Evolutionary conservation across 2,329 filamentous ascomycete species (phyloP).

Genomic region (Xylariaceae sp.): DNA sequence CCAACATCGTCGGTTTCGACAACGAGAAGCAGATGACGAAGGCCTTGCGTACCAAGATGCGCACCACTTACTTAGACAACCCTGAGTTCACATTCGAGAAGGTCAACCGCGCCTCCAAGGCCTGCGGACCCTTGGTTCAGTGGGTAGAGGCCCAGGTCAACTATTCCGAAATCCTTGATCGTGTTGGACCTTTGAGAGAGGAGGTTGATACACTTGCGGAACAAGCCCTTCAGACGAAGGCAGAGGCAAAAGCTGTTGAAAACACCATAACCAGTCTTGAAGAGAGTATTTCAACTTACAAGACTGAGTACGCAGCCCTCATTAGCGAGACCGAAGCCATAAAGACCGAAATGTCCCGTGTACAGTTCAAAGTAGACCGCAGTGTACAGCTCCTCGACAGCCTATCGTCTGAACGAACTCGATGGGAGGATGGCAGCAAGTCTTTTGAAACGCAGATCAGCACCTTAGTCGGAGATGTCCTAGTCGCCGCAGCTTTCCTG

Average conservation of each 20-base stretch:
- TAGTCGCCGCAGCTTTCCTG: slow-evolving; percentile 94
- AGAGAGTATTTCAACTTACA: slow-evolving; percentile 88
- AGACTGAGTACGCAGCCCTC: slow-evolving; percentile 89
- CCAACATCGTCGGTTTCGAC: slow-evolving; percentile 95
- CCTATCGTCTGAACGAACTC: slow-evolving; percentile 83
- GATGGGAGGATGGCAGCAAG: slow-evolving; percentile 97
- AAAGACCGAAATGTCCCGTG: slow-evolving; percentile 92
- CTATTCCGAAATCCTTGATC: slow-evolving; percentile 95
- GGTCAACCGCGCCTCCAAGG: slow-evolving; percentile 93
- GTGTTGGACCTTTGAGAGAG: slow-evolving; percentile 85
- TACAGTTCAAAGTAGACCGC: slow-evolving; percentile 96
- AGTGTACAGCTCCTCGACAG: slow-evolving; percentile 93
- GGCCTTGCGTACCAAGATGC: slow-evolving; percentile 78
- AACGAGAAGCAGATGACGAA: slow-evolving; percentile 94
- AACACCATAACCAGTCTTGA: slow-evolving; percentile 81
- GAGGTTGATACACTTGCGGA: slow-evolving; percentile 87
- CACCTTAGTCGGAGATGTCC: slow-evolving; percentile 90
- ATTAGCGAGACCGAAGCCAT: slow-evolving; percentile 97
- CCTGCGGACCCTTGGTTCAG: slow-evolving; percentile 92
- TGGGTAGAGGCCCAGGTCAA: slow-evolving; percentile 97
- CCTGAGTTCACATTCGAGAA: slow-evolving; percentile 95
- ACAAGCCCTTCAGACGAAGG: slow-evolving; percentile 85
- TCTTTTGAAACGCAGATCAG: slow-evolving; percentile 98
- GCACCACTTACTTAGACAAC: slow-evolving; percentile 84
- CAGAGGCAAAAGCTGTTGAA: slow-evolving; percentile 86